These are phyloP conservation scores for Lipomyces chichibuensis DNA, from an alignment of 805 yeast genomes.

Conservation along the genomic window DNA sequence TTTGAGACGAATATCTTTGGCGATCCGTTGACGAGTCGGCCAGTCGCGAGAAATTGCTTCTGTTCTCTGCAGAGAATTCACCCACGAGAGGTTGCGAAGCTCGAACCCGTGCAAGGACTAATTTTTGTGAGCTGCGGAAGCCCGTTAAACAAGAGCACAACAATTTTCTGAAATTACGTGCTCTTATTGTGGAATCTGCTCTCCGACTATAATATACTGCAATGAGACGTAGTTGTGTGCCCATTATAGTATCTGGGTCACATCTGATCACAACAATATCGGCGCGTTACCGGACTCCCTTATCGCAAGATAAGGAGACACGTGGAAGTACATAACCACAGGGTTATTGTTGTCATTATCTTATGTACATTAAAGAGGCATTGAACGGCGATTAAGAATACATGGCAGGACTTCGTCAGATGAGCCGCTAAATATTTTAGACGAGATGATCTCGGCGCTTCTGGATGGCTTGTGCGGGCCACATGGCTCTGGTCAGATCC, in stretches of 20 bases:
- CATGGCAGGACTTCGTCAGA: background rate
- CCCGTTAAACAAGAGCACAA: too few relatives aligned
- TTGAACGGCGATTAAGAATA: background rate
- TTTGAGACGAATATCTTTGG: background rate
- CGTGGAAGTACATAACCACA: background rate
- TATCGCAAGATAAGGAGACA: background rate
- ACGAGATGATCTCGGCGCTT: background rate
- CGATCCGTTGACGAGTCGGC: background rate
- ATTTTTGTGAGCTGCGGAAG: too few relatives aligned
- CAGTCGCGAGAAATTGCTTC: background rate
- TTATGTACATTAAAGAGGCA: background rate
- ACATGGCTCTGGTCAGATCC: background rate
- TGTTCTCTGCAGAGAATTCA: background rate
- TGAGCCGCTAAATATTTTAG: background rate
- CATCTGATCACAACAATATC: background rate
- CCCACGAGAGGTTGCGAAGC: background rate
- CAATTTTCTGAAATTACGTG: too few relatives aligned
- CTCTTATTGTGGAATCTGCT: too few relatives aligned
- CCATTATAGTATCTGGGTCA: background rate
- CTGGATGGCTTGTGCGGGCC: slow-evolving; percentile 2
- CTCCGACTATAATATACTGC: too few relatives aligned
- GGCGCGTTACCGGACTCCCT: background rate
- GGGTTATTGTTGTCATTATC: background rate
- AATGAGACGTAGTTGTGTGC: background rate
- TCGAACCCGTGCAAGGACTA: too few relatives aligned